Evolutionary conservation across 1,139 yeast genomes (phyloP), one percentile per base, ranked within the genome.

Genomic region (Petasospora fabianii): DNA sequence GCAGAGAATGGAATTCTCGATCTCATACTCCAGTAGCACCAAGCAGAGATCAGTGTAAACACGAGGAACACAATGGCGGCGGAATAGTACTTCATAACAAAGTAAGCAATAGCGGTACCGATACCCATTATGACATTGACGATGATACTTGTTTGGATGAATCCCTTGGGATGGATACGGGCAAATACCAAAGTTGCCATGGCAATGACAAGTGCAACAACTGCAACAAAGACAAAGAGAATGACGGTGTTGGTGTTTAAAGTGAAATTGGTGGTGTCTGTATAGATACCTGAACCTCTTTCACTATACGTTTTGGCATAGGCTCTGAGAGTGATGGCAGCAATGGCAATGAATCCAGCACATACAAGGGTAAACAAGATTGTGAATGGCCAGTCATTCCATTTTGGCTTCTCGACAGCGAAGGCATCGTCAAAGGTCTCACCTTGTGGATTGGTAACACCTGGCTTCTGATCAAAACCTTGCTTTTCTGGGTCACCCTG

Each of bases 41-140:
- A 77, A 2, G 88, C 87, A 10, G 84, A 69, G 41, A 86, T 59
- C 6, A 74, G 58, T 0, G 87, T 72, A 54, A 82, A 75, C 2
- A 82, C 71, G 48, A 85, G 63, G 48, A 83, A 83, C 30, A 84
- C 88, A 47, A 85, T 68, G 5, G 87, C 95, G 0, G 95, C 90
- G 9, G 88, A 80, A 66, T 80, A 86, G 59, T 85, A 82, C 27
- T 69, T 65, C 46, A 67, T 63, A 3, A 71, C 76, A 54, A 85
- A 70, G 58, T 84, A 86, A 61, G 76, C 82, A 46, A 86, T 77
- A 7, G 87, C 75, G 6, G 95, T 80, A 12, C 84, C 95, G 26
- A 86, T 54, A 1, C 94, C 90, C 41, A 85, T 60, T 2, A 80
- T 55, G 22, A 85, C 68, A 54, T 86, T 87, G 35, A 80, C 62